Evolutionary conservation across 495 filamentous ascomycete genomes (phyloP).

Genomic region (Aspergillus biplanus): DNA sequence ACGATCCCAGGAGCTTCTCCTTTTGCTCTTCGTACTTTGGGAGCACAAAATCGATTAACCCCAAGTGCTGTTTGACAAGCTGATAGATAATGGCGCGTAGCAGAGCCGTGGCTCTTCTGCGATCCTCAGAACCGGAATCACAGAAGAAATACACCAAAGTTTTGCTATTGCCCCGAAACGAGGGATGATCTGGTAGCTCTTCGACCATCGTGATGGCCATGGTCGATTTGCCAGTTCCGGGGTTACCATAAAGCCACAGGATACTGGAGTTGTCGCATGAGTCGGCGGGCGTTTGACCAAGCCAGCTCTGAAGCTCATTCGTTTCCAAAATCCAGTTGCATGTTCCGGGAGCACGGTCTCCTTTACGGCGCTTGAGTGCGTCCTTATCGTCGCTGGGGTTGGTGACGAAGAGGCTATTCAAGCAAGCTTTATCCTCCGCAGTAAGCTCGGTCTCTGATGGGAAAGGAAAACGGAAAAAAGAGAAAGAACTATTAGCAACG

Average conservation of each 20-base stretch:
- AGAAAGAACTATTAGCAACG: too few species aligned
- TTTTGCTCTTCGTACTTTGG: neutral
- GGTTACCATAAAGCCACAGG: neutral
- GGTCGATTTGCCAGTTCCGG: neutral
- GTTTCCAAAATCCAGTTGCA: too few species aligned
- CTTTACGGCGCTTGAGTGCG: too few species aligned
- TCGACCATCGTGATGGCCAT: neutral
- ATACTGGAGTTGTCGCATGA: too few species aligned
- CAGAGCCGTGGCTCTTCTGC: neutral
- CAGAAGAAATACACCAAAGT: neutral
- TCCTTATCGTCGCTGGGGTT: too few species aligned
- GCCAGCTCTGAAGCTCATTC: too few species aligned
- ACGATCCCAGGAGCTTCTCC: neutral
- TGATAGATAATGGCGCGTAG: neutral
- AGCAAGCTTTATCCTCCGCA: too few species aligned
- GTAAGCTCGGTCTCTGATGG: too few species aligned
- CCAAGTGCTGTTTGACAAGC: neutral
- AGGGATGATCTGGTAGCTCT: neutral
- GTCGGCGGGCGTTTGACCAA: too few species aligned
- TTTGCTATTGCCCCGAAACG: neutral
- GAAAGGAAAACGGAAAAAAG: too few species aligned
- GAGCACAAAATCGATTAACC: neutral
- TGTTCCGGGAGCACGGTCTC: too few species aligned
- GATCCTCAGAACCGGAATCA: neutral
- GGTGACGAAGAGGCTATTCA: too few species aligned